phyloP scores from a whole-genome alignment of 768 basidiomycete species.

The Strobilomyces echinocephalus region DNA sequence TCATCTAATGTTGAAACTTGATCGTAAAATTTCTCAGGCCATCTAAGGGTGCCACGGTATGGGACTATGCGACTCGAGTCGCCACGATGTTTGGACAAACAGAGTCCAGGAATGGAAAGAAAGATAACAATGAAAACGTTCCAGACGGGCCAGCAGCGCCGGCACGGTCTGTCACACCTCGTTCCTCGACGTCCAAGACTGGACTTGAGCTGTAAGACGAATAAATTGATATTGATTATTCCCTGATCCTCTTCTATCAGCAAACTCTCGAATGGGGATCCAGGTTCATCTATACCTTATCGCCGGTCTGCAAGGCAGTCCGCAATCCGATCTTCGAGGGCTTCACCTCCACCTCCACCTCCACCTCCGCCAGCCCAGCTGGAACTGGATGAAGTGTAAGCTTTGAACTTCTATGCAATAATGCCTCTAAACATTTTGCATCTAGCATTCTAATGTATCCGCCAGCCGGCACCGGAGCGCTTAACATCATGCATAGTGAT shows the following conservation, averaged over 20 bases:
- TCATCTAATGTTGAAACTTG: neutral
- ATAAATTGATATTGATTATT: neutral
- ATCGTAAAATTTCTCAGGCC: constrained; percentile 15
- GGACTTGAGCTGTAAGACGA: constrained; percentile 16
- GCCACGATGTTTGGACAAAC: constrained; percentile 19
- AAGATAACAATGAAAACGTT: neutral
- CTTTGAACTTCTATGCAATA: neutral
- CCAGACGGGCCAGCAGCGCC: neutral
- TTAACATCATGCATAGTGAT: constrained; percentile 81
- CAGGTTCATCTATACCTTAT: constrained; percentile 1
- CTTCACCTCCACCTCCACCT: constrained; percentile 28
- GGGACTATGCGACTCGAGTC: neutral
- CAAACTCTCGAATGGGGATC: constrained; percentile 7
- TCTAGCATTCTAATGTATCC: constrained; percentile 75
- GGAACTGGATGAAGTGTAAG: constrained; percentile 67
- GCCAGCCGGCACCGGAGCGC: constrained; percentile 60
- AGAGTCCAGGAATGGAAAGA: constrained; percentile 1
- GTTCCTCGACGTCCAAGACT: constrained; percentile 17
- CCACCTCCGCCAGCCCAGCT: constrained; percentile 29
- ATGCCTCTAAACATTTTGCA: constrained; percentile 2
- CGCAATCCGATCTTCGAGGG: constrained; percentile 15
- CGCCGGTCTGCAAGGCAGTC: constrained; percentile 38
- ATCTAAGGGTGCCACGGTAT: constrained; percentile 8
- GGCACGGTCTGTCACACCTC: constrained; percentile 15
- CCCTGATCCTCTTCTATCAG: constrained; percentile 8